Evolutionary conservation across 306 rosid species (phyloP).

Genomic region (Trichosanthes cucumerina): DNA sequence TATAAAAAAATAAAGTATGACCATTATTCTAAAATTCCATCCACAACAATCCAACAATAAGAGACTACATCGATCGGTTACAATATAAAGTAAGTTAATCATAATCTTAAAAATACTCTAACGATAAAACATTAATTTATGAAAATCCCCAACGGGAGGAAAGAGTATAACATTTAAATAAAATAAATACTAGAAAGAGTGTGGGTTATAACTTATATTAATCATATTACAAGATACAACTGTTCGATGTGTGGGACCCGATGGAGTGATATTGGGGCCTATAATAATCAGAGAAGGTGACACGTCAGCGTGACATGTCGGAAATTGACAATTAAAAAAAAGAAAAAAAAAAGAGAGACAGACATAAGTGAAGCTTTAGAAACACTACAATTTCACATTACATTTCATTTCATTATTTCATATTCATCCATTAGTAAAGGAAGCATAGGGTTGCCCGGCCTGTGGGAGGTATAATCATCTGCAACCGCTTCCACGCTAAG

Average conservation of each 20-base stretch:
- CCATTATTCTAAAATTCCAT: background rate
- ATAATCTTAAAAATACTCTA: background rate
- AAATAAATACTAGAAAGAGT: background rate
- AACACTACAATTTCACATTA: background rate
- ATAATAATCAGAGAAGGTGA: background rate
- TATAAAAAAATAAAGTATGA: too few relatives aligned
- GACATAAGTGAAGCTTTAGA: background rate
- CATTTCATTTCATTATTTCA: too few relatives aligned
- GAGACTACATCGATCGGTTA: background rate
- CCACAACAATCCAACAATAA: background rate
- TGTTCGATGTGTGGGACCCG: background rate
- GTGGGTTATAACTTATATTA: background rate
- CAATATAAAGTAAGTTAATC: background rate
- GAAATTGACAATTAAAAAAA: background rate
- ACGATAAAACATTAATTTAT: too few relatives aligned
- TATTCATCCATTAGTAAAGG: too few relatives aligned
- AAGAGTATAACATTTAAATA: too few relatives aligned
- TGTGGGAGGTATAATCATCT: background rate
- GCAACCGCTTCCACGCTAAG: constrained; percentile 6
- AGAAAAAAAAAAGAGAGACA: background rate
- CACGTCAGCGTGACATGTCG: background rate
- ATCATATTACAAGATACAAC: background rate
- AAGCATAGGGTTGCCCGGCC: background rate
- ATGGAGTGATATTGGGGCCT: background rate
- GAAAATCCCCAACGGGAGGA: background rate